Percentiles rank a stretch among this genome's conserved stretches.
Conservation (phyloP, 202 grass and related monocot genomes). For the Sporobolus alterniflorus region DNA sequence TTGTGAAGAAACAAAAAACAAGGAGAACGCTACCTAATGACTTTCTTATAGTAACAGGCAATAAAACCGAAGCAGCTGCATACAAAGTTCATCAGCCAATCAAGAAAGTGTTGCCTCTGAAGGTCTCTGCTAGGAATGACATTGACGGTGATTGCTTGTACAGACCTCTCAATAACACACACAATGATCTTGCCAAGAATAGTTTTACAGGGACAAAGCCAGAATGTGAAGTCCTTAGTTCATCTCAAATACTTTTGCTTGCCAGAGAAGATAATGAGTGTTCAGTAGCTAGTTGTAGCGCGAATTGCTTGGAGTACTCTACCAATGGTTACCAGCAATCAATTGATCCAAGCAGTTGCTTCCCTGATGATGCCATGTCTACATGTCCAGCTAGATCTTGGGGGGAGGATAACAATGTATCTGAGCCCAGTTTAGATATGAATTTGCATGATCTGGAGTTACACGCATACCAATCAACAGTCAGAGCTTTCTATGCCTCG, state of each 20-base stretch:
- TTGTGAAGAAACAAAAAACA: constrained; percentile 38
- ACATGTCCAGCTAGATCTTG: constrained; percentile 1
- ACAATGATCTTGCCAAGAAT: constrained; percentile 15
- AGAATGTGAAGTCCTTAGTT: neutral
- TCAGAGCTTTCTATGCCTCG: constrained; percentile 61
- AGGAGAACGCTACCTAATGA: neutral
- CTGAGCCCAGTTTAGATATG: constrained; percentile 21
- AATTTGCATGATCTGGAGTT: constrained; percentile 64
- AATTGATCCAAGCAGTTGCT: neutral
- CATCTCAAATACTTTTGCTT: constrained; percentile 3
- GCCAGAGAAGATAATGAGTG: constrained; percentile 50
- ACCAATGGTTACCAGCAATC: constrained; percentile 6
- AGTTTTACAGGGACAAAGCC: neutral
- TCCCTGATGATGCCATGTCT: constrained; percentile 39
- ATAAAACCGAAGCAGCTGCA: constrained; percentile 34
- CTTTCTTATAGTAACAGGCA: constrained; percentile 19
- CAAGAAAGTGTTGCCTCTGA: constrained; percentile 28
- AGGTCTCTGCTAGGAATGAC: constrained; percentile 24
- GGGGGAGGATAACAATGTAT: neutral
- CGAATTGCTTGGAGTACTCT: constrained; percentile 22
- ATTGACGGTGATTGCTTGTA: neutral
- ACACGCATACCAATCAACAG: constrained; percentile 63
- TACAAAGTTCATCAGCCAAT: constrained; percentile 7
- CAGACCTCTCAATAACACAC: constrained; percentile 3
- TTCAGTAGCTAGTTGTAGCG: constrained; percentile 59